Conservation (phyloP, 495 filamentous ascomycete species). For the Penicillium alfredii region DNA sequence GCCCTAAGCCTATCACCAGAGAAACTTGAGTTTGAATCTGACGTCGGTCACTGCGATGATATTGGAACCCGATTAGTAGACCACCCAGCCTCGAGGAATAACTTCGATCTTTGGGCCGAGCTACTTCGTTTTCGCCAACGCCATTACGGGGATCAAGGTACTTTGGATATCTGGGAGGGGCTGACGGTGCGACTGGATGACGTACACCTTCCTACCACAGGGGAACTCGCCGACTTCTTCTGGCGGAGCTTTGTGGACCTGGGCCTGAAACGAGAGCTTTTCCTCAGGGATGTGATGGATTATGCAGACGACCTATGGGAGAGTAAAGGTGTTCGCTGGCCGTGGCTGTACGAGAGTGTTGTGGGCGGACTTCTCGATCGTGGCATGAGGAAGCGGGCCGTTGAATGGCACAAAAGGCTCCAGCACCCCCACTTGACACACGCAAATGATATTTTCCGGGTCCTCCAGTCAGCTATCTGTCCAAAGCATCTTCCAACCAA, state of each 20-base stretch:
- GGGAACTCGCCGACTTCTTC: slow-evolving; percentile 44
- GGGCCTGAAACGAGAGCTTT: slow-evolving; percentile 38
- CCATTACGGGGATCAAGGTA: slow-evolving; percentile 53
- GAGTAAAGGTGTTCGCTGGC: slow-evolving; percentile 38
- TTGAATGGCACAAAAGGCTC: slow-evolving; percentile 45
- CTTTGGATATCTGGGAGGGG: slow-evolving; percentile 56
- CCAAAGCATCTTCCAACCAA: slow-evolving; percentile 9
- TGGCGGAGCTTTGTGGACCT: slow-evolving; percentile 52
- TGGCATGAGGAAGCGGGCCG: slow-evolving; percentile 28
- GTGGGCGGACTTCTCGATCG: slow-evolving; percentile 42
- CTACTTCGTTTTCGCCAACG: slow-evolving; percentile 57
- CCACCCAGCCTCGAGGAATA: slow-evolving; percentile 34
- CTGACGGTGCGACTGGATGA: slow-evolving; percentile 43
- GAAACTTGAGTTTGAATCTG: slow-evolving; percentile 46
- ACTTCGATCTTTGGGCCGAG: slow-evolving; percentile 60
- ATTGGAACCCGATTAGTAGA: slow-evolving; percentile 49
- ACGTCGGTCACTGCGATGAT: slow-evolving; percentile 38
- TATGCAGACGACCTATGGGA: slow-evolving; percentile 53
- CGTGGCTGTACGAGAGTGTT: slow-evolving; percentile 42
- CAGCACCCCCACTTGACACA: slow-evolving; percentile 24
- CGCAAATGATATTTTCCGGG: slow-evolving; percentile 30
- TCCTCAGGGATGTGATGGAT: slow-evolving; percentile 45
- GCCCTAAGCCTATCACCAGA: slow-evolving; percentile 25
- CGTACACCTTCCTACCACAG: slow-evolving; percentile 41
- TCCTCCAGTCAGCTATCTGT: slow-evolving; percentile 27